Evolutionary conservation across 1,284 basidiomycete genomes (phyloP), one percentile per base, ranked within the genome.

Genomic region (Inonotus hispidus): DNA sequence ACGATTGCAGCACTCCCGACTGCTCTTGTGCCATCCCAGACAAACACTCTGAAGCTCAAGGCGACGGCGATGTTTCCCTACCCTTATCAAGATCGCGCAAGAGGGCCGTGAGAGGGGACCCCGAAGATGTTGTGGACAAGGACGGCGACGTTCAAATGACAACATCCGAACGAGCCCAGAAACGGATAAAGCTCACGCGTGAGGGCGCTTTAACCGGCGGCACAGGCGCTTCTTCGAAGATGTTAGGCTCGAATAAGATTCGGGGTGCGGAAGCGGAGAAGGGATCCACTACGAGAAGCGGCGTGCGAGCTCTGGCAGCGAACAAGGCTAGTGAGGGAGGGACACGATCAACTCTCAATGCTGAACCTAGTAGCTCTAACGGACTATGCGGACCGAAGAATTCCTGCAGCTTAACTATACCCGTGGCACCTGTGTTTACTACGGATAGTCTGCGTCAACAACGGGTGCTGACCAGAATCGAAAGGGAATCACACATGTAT

Each of bases 351-450:
- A 25, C 46, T 25, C 55, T 16, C 21, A 56, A 32, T 32, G 27
- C 35, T 41, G 55, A 46, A n/a, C 25, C 41, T 43, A 56, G 41
- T 21, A 27, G 16, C 11, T 47, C 21, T 11, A 27, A 25, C 32
- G 37, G 23, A 19, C 16, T 6, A 11, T 32, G n/a, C 19, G 53
- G 43, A 23, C 39, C 38, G 29, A 45, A 46, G 21, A 35, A 54
- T 25, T 54, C 39, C 16, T 46, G 58, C 46, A 38, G 62, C 21
- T 32, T 63, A 45, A 63, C 62, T 3, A 39, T 63, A 13, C 62
- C 62, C 6, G 49, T 50, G 7, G 54, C 58, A 11, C 56, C 58
- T 16, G 56, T 54, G 13, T 63, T 63, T 49, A 39, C 62, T 27
- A 49, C 46, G n/a, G 58, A 60, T 56, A 23, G 39, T 19, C 38